Evolutionary conservation across 1,284 basidiomycete species (phyloP).

Genomic region (Earliella scabrosa): DNA sequence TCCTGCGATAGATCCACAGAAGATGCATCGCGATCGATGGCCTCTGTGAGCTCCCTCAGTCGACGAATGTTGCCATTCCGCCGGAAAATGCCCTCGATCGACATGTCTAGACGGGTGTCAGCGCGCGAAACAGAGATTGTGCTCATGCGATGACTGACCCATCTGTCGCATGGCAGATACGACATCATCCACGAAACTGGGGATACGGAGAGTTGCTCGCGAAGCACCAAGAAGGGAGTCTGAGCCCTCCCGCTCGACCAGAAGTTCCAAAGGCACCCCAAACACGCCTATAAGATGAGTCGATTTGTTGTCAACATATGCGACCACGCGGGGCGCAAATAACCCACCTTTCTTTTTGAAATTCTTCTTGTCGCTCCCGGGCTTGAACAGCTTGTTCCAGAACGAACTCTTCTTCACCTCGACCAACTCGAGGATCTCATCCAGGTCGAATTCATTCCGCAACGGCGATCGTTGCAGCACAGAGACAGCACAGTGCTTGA

Average conservation of each 20-base stretch:
- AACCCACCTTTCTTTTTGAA: constrained; percentile 87
- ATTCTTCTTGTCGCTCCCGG: constrained; percentile 84
- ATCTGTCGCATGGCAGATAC: constrained; percentile 99
- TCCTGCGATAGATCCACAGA: constrained; percentile 93
- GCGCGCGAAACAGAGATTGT: not conserved
- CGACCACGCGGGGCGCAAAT: not conserved
- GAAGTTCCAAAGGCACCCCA: constrained; percentile 89
- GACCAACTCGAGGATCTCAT: constrained; percentile 93
- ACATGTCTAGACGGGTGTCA: constrained; percentile 76
- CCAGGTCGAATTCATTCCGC: constrained; percentile 84
- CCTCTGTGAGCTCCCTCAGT: constrained; percentile 89
- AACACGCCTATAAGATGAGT: constrained; percentile 79
- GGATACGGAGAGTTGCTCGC: constrained; percentile 85
- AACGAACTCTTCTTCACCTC: constrained; percentile 94
- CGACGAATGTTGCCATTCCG: constrained; percentile 98
- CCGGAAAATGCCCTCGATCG: constrained; percentile 97
- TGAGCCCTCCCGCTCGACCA: constrained; percentile 95
- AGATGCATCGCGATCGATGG: constrained; percentile 90
- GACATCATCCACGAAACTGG: constrained; percentile 97
- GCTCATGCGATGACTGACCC: constrained; percentile 65
- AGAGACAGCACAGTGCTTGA: constrained; percentile 92
- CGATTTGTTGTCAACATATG: constrained; percentile 3
- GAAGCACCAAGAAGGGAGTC: constrained; percentile 93
- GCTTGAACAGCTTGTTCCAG: constrained; percentile 97
- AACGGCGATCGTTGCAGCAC: constrained; percentile 79